Evolutionary conservation across 768 basidiomycete species (phyloP).

Genomic region (Agrocybe chaxingu): DNA sequence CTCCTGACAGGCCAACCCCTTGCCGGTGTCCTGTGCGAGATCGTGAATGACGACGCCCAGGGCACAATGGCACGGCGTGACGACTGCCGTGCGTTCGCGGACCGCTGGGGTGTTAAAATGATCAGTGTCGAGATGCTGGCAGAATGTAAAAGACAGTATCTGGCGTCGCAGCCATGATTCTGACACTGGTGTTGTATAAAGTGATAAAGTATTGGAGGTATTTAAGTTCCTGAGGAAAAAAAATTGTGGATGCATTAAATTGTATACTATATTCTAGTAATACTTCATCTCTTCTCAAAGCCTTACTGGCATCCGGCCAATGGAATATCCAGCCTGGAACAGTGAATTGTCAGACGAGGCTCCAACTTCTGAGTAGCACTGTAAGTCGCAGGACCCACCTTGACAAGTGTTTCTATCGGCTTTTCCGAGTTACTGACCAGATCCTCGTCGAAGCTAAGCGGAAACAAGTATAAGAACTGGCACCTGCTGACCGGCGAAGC

Average conservation of each 20-base stretch:
- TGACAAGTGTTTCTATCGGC: constrained; percentile 66
- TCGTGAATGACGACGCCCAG: constrained; percentile 86
- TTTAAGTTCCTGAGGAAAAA: constrained; percentile 4
- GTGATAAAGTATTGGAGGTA: constrained; percentile 7
- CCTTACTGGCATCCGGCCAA: constrained; percentile 18
- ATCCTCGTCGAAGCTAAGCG: constrained; percentile 56
- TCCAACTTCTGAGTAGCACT: too few species aligned
- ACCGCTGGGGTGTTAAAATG: constrained; percentile 88
- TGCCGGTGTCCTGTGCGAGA: constrained; percentile 88
- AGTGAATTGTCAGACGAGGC: neutral
- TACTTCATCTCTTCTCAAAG: neutral
- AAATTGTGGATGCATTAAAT: constrained; percentile 1
- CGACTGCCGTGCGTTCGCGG: constrained; percentile 89
- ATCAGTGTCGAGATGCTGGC: constrained; percentile 88
- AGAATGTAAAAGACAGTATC: constrained; percentile 40
- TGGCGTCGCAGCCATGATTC: constrained; percentile 10
- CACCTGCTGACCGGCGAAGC: neutral
- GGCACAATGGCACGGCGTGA: constrained; percentile 96
- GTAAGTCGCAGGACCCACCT: constrained; percentile 29
- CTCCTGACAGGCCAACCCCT: constrained; percentile 61
- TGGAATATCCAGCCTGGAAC: constrained; percentile 30
- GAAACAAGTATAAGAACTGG: neutral
- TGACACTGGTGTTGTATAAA: neutral
- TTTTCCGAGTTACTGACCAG: constrained; percentile 49
- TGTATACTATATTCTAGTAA: neutral